Evolutionary conservation across 2,329 filamentous ascomycete species (phyloP), one percentile per base, ranked within the genome.

Genomic region (Diaporthe batatas): DNA sequence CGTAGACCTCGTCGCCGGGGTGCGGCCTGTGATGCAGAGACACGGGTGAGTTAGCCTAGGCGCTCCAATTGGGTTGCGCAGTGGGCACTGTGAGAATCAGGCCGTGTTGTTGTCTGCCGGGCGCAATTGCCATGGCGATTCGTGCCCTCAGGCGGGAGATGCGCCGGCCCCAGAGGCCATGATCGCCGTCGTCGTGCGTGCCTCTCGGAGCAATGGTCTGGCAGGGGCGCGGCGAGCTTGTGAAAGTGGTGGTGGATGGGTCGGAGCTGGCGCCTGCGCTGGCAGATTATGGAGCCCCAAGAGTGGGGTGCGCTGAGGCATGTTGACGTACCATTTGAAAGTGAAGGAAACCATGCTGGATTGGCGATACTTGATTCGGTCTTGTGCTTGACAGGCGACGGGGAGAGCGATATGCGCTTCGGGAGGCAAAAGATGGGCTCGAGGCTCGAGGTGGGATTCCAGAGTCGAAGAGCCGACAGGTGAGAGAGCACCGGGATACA

Each of bases 1-100:
- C 96, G 83, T 93, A 96, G 82, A 98, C 96, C 81, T 97, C 93
- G 77, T 91, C 89, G 81, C 93, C 95, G 78, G 91, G 87, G 82
- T 96, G 92, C 81, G 92, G 91, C 96, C 96, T 98, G 84, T 77
- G 34, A 51, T 47, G 39, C 51, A 68, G 54, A 75, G 75, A 79
- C 32, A 53, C 62, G n/a, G 44, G 39, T 14, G 8, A 29, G 62
- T 67, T 67, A 67, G 62, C 47, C 32, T 39, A 39, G 44, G 29
- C 39, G 49, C 25, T 18, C n/a, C 62, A 36, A 18, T 51, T 51
- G 47, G 23, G n/a, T 23, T 53, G 62, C 62, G 44, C 62, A 39
- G 73, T 74, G 51, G 49, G 62, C 32, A 39, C 44, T 39, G 44
- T 25, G 6, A n/a, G 29, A 29, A 39, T 74, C 44, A 65, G 57